phyloP scores from a whole-genome alignment of 441 rosid genomes.

The Euphorbia schlechtendalii region DNA sequence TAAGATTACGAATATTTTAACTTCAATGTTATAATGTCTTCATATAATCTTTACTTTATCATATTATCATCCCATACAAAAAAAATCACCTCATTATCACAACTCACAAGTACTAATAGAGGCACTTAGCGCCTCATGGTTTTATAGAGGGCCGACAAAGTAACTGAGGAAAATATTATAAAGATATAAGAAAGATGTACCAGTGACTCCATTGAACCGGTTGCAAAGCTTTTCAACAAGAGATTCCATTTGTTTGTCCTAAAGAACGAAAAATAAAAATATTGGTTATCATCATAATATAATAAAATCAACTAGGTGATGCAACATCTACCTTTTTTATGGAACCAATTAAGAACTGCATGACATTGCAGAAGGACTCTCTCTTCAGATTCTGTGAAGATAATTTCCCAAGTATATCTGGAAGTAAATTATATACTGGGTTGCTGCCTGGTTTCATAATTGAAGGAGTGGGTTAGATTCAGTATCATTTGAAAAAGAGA shows the following conservation, averaged over 20 bases:
- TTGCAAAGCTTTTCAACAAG: conserved; percentile 99
- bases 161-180: neutral
- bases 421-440: conserved; percentile 92
- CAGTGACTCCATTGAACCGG: conserved; percentile 89
- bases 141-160: conserved; percentile 7
- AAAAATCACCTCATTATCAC: no score
- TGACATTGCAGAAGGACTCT: conserved; percentile 80
- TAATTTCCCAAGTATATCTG: conserved; percentile 88
- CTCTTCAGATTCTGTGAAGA: conserved; percentile 69
- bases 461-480: conserved; percentile 3
- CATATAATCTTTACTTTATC: no score
- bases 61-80: no score
- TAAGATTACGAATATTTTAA: no score
- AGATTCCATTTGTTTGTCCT: conserved; percentile 99
- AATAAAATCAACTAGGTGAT: conserved; percentile 15
- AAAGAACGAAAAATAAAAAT: conserved; percentile 16
- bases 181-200: conserved; percentile 23
- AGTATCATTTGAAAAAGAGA: conserved; percentile 20
- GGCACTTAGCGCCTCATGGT: no score
- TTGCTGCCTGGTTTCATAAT: conserved; percentile 67
- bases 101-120: no score
- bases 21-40: neutral
- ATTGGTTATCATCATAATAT: conserved; percentile 1
- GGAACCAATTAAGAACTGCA: conserved; percentile 96
- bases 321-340: conserved; percentile 68